phyloP scores from a whole-genome alignment of 2,329 filamentous ascomycete species.

The Alternaria arborescens region DNA sequence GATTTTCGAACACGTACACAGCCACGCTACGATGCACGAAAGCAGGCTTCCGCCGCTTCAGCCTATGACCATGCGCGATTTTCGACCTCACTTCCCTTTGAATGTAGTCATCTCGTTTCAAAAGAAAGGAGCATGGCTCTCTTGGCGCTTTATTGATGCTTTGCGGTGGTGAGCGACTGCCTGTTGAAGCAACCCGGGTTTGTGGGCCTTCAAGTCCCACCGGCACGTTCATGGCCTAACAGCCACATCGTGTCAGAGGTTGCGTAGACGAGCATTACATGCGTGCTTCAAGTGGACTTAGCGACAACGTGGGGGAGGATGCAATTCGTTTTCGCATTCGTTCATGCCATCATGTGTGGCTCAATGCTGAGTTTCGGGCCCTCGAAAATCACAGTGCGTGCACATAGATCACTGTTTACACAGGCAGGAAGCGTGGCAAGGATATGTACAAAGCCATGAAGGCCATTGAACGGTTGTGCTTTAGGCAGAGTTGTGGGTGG shows the following conservation, averaged over 20 bases:
- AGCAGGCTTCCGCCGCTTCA: constrained; percentile 8
- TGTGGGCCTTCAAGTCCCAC: neutral
- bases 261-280: neutral
- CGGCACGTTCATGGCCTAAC: neutral
- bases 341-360: neutral
- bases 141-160: neutral
- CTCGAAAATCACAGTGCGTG: neutral
- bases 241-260: neutral
- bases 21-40: constrained; percentile 22
- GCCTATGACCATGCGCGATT: constrained; percentile 14
- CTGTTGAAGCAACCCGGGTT: constrained; percentile 8
- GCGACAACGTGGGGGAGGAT: neutral
- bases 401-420: neutral
- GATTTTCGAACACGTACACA: constrained; percentile 32
- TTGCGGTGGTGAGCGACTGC: neutral
- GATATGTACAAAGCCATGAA: neutral
- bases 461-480: neutral
- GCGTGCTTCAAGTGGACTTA: neutral
- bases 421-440: neutral
- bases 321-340: neutral
- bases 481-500: neutral
- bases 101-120: neutral
- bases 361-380: neutral
- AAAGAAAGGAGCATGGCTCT: neutral
- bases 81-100: constrained; percentile 5